Percentiles rank a stretch among this genome's conserved stretches.
Evolutionary conservation across 2,329 filamentous ascomycete genomes (phyloP).

Genomic region (Calonectria naviculata): DNA sequence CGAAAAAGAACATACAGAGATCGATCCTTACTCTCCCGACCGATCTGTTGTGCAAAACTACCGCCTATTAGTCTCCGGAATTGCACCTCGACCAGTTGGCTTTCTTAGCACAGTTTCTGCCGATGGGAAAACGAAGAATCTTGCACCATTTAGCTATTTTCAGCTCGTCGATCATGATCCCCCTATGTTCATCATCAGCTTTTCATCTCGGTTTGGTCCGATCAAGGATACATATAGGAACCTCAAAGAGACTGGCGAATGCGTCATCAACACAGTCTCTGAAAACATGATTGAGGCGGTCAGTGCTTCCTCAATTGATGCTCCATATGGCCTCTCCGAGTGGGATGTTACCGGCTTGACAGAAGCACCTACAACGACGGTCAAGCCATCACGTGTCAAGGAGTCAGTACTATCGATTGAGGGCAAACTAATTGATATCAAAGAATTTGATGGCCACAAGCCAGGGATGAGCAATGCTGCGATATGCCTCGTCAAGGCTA

Average conservation of each 20-base stretch:
- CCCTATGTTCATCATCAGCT: conserved; percentile 75
- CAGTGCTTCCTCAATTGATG: conserved; percentile 79
- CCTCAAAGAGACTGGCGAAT: conserved; percentile 75
- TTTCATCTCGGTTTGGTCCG: conserved; percentile 54
- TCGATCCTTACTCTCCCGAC: conserved; percentile 80
- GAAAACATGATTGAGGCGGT: conserved; percentile 86
- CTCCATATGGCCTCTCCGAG: conserved; percentile 78
- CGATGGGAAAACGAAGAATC: conserved; percentile 73
- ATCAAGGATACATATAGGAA: conserved; percentile 84
- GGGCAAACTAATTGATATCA: conserved; percentile 41
- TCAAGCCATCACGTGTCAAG: conserved; percentile 37
- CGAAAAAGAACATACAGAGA: conserved; percentile 71
- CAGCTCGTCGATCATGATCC: conserved; percentile 85
- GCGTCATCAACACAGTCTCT: conserved; percentile 83
- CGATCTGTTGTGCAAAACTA: conserved; percentile 80
- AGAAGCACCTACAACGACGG: conserved; percentile 36
- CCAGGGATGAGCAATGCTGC: conserved; percentile 35
- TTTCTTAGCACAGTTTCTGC: conserved; percentile 63
- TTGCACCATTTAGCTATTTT: conserved; percentile 86
- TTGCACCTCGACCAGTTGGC: conserved; percentile 82
- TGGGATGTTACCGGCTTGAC: conserved; percentile 74
- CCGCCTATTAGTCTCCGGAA: conserved; percentile 83
- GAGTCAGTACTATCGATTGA: conserved; percentile 43
- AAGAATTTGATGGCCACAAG: conserved; percentile 36
- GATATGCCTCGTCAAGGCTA: conserved; percentile 41